Base-by-base conservation (phyloP, 306 rosid species). In the Citrullus colocynthis region DNA sequence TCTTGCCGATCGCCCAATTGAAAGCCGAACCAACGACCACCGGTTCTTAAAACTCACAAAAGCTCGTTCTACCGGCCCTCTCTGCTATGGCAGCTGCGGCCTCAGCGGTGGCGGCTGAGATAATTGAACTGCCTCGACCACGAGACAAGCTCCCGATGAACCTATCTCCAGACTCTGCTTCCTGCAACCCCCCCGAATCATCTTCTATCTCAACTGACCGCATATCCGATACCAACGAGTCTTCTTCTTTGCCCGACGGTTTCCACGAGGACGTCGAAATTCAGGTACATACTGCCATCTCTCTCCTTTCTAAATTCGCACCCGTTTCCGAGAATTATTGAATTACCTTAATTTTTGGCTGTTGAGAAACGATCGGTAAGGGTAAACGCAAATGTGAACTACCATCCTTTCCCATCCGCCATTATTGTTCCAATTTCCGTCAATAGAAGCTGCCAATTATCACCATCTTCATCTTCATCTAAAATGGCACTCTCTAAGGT, bases 141-240 rank as follows among this genome's bases (percentile, higher is more conserved):
- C 85, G 44, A 11, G 75, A 72, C 80, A 82, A 61, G 80, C 78
- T 65, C 74, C 85, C 66, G 11, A 55, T 69, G 80, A 88, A 86
- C 44, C 83, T 84, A 18, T 85, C 91, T 61, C 84, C 89, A 30
- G 77, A 84, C 41, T 72, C 80, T 20, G 78, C 88, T 59, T 66
- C 86, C 20, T 72, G 73, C 28, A 12, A 66, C 41, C 32, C 74
- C 57, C 49, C 83, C 36, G 83, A 80, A n/a, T 74, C 78, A 20
- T 82, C 86, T 6, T 66, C 81, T 7, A 54, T 76, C 2, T 84
- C 66, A 74, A 32, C 84, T 56, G 73, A 52, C 30, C 82, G 67
- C 51, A 70, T 79, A 13, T 84, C 81, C 56, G 93, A 88, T 87
- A 91, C 86, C 74, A 70, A 62, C 82, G 78, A 59, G 77, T 85